These are phyloP conservation scores for Cryptosporidium canis DNA, from an alignment of 169 alveolate species.

Conservation along the genomic window DNA sequence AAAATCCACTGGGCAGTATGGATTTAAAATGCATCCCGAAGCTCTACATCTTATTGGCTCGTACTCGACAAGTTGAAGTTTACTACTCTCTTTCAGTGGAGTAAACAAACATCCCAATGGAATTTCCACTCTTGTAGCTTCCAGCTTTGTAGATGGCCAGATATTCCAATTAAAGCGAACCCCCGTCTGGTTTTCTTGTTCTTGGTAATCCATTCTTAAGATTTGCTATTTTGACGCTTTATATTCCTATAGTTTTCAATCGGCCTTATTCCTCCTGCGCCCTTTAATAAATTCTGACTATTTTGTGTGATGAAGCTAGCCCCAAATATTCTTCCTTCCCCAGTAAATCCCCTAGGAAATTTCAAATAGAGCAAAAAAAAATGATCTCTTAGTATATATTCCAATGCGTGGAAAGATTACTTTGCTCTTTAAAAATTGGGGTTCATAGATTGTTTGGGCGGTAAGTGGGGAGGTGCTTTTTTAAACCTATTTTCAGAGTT, in stretches of 20 bases:
- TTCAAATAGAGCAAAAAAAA: slow-evolving; percentile 3
- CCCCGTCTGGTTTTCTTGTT: slow-evolving; percentile 90
- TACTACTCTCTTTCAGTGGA: slow-evolving; percentile 89
- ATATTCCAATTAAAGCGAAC: slow-evolving; percentile 97
- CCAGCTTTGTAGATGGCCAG: slow-evolving; percentile 95
- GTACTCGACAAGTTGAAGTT: slow-evolving; percentile 92
- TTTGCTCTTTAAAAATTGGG: slow-evolving; percentile 34
- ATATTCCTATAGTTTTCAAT: neutral
- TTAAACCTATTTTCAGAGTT: neutral
- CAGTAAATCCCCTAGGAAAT: neutral
- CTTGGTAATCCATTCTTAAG: slow-evolving; percentile 80
- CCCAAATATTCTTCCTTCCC: neutral
- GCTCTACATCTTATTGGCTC: slow-evolving; percentile 91
- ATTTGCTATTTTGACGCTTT: neutral
- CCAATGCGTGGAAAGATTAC: slow-evolving; percentile 30
- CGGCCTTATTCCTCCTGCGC: neutral
- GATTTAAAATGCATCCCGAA: slow-evolving; percentile 92
- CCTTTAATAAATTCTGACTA: neutral
- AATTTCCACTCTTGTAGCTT: slow-evolving; percentile 93
- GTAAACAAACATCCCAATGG: slow-evolving; percentile 96
- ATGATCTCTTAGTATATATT: neutral
- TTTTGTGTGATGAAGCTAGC: neutral
- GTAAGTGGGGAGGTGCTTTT: slow-evolving; percentile 67
- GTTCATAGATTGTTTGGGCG: slow-evolving; percentile 69
- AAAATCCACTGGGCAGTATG: slow-evolving; percentile 94